phyloP scores from a whole-genome alignment of 1,284 basidiomycete species.

The Cryptococcus sp. region DNA sequence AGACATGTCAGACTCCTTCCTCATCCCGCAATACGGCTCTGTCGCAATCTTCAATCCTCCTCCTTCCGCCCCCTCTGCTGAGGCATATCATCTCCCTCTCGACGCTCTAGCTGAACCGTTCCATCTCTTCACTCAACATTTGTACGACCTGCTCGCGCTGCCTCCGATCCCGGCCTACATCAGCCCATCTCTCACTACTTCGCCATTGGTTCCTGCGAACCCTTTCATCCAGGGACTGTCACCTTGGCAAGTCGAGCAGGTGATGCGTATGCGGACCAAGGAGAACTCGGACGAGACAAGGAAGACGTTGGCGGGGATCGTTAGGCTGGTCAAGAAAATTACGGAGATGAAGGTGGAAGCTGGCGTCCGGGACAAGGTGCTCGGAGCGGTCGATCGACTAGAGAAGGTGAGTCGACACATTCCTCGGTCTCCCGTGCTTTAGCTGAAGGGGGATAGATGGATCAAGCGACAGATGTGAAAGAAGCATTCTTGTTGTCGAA shows the following conservation, averaged over 20 bases:
- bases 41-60: conserved; percentile 72
- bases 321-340: conserved; percentile 74
- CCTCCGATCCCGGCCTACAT: conserved; percentile 53
- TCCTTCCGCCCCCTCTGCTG: conserved; percentile 16
- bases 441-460: conserved; percentile 8
- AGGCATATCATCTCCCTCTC: conserved; percentile 23
- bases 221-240: conserved; percentile 19
- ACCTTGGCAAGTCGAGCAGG: conserved; percentile 69
- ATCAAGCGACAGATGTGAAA: conserved; percentile 8
- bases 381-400: conserved; percentile 62
- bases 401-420: conserved; percentile 61
- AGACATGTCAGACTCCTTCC: conserved; percentile 53
- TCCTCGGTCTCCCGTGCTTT: conserved; percentile 2
- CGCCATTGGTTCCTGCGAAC: conserved; percentile 11
- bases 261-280: conserved; percentile 63
- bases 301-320: conserved; percentile 72
- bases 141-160: conserved; percentile 72
- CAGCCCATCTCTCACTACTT: conserved; percentile 17
- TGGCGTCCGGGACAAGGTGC: conserved; percentile 67
- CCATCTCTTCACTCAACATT: conserved; percentile 65
- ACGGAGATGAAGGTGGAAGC: conserved; percentile 81
- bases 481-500: conserved; percentile 57
- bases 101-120: conserved; percentile 57
- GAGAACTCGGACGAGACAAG: conserved; percentile 65
- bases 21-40: conserved; percentile 93